These are phyloP conservation scores for Pichia norvegensis DNA, from an alignment of 1,139 yeast genomes.

Conservation along the genomic window DNA sequence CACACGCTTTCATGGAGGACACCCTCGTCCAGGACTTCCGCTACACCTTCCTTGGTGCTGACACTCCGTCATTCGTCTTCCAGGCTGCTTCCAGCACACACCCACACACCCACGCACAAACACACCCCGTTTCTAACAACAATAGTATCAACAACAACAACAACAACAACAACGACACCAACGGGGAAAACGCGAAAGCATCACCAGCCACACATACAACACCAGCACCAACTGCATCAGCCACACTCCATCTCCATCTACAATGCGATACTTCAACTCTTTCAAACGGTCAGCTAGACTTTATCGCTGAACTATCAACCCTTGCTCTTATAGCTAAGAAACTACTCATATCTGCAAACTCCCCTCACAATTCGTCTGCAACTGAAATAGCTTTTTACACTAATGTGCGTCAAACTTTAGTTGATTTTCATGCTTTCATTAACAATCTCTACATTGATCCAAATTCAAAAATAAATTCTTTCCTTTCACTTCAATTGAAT, in stretches of 20 bases:
- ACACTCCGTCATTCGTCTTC: constrained; percentile 36
- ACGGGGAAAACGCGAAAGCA: too few relatives aligned
- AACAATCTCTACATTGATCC: not conserved
- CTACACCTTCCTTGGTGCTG: constrained; percentile 65
- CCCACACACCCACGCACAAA: too few relatives aligned
- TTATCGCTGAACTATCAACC: constrained; percentile 3
- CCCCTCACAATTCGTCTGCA: not conserved
- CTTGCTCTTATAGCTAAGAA: constrained; percentile 7
- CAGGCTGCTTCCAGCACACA: too few relatives aligned
- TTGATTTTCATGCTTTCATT: constrained; percentile 3
- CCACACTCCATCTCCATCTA: not conserved
- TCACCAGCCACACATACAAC: not conserved
- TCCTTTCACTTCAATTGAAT: not conserved
- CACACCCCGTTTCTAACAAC: constrained; percentile 11
- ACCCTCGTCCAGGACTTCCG: constrained; percentile 31
- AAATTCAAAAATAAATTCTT: not conserved
- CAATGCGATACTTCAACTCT: not conserved
- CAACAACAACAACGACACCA: constrained; percentile 29
- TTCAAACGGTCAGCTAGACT: not conserved
- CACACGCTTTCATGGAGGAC: not conserved
- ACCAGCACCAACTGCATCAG: not conserved
- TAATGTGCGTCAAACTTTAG: not conserved
- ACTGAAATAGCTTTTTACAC: not conserved
- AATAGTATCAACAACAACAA: constrained; percentile 6
- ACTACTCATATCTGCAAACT: not conserved